Evolutionary conservation across 768 basidiomycete genomes (phyloP).

Genomic region (Neoboletus magnificus): DNA sequence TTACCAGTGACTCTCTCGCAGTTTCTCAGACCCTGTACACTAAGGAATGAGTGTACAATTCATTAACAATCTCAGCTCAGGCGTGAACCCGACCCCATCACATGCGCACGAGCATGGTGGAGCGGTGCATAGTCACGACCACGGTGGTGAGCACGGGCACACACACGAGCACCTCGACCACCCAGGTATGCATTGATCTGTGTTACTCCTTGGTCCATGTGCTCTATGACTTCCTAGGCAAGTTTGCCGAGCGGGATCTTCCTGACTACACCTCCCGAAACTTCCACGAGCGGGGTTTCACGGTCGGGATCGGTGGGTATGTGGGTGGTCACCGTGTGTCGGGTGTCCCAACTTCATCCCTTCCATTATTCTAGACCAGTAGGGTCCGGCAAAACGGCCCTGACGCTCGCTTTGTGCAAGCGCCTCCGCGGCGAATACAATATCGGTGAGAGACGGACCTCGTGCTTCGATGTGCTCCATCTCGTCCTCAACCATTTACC

Average conservation of each 20-base stretch:
- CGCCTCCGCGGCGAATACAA: conserved; percentile 80
- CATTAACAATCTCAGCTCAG: conserved; percentile 60
- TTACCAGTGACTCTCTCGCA: background rate
- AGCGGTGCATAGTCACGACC: conserved; percentile 46
- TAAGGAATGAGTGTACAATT: conserved; percentile 62
- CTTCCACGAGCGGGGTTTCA: conserved; percentile 93
- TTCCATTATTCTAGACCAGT: conserved; percentile 64
- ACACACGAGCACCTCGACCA: conserved; percentile 92
- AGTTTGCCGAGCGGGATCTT: conserved; percentile 87
- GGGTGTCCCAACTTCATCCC: background rate
- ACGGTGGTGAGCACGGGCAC: conserved; percentile 83
- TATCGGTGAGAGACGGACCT: conserved; percentile 58
- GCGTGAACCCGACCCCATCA: conserved; percentile 31
- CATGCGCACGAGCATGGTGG: conserved; percentile 53
- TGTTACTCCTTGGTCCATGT: background rate
- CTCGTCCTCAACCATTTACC: conserved; percentile 11
- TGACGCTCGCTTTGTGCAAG: conserved; percentile 87
- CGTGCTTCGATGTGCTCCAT: background rate
- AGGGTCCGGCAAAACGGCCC: conserved; percentile 96
- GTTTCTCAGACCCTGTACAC: background rate
- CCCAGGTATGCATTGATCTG: conserved; percentile 52
- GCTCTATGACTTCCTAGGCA: conserved; percentile 51
- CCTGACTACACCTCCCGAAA: conserved; percentile 83
- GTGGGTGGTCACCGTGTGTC: conserved; percentile 23
- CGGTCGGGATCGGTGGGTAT: conserved; percentile 96